Base-by-base conservation (phyloP, 352 stramenopile genomes). In the Phytophthora cactorum region DNA sequence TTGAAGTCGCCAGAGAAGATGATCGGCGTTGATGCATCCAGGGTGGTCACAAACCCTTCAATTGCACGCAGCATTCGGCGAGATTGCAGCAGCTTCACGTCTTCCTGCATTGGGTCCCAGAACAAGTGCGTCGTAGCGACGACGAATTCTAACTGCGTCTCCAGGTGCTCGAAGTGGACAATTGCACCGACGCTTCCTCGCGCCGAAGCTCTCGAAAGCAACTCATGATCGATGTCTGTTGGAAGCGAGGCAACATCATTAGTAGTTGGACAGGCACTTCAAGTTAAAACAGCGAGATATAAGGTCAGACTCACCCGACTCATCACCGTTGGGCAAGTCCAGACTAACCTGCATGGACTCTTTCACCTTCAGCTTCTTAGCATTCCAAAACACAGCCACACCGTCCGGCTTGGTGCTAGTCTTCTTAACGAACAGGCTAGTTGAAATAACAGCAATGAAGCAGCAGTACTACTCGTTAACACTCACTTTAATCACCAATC, bases 111-210 rank as follows among this genome's bases (percentile, higher is more conserved):
- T 3, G 88, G 88, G 43, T 95, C 86, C 88, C 88, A 95, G 63
- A 94, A 95, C 53, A 95, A 70, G 63, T 95, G 88, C 22, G 88
- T 93, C n/a, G 85, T 93, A n/a, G 82, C 82, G 7, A 92, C 61
- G 4, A 91, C 66, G 50, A 95, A 88, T 36, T 78, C 67, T 1
- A 81, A 63, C 17, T 70, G 59, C 3, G 59, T 61, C n/a, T 70
- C 47, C 4, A 63, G 4, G 45, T 78, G 68, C 62, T 84, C 63
- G n/a, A 93, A 92, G 59, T 89, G 71, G 2, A 70, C 70, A 47
- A 91, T 59, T 5, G 88, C 59, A 28, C 77, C 87, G 17, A 93
- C 85, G 41, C 74, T 93, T 15, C 84, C 87, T 28, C 82, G 79
- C 29, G 71, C 31, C 2, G 69, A 69, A 41, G 71, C n/a, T 2